Evolutionary conservation across 2,329 filamentous ascomycete species (phyloP).

Genomic region (Pseudogymnoascus sp.): DNA sequence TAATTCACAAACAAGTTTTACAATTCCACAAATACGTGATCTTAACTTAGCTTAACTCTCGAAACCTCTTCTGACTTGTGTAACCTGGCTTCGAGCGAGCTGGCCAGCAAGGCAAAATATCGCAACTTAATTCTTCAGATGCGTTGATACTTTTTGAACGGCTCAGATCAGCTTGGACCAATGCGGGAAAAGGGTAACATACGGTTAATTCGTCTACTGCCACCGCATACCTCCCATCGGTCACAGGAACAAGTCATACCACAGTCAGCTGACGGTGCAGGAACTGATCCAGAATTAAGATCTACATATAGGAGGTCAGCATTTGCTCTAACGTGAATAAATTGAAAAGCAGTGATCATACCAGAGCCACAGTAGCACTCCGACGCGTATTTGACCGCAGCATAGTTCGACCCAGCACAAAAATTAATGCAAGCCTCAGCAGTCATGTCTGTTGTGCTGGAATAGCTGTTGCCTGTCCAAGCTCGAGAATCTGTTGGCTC

Average conservation of each 20-base stretch:
- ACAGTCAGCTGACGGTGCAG: conserved; percentile 1
- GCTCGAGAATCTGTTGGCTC: no score
- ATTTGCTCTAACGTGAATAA: neutral
- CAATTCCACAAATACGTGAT: neutral
- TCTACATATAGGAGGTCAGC: neutral
- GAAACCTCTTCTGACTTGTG: neutral
- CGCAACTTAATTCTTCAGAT: neutral
- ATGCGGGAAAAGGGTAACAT: neutral
- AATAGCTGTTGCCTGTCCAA: no score
- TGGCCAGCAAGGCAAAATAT: neutral
- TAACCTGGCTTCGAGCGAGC: neutral
- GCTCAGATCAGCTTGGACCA: neutral
- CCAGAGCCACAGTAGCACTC: neutral
- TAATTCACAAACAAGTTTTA: neutral
- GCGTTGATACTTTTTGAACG: neutral
- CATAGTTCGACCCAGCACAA: conserved; percentile 6
- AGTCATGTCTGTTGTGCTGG: conserved; percentile 7
- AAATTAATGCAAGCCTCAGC: neutral
- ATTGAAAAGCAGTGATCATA: neutral
- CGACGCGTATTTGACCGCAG: conserved; percentile 13
- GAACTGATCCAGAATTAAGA: neutral
- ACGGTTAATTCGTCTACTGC: conserved; percentile 13
- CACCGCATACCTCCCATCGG: conserved; percentile 14
- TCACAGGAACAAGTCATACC: conserved; percentile 9
- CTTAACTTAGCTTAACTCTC: neutral